Conservation (phyloP, 2,329 filamentous ascomycete genomes). For the Fusarium tricinctum region DNA sequence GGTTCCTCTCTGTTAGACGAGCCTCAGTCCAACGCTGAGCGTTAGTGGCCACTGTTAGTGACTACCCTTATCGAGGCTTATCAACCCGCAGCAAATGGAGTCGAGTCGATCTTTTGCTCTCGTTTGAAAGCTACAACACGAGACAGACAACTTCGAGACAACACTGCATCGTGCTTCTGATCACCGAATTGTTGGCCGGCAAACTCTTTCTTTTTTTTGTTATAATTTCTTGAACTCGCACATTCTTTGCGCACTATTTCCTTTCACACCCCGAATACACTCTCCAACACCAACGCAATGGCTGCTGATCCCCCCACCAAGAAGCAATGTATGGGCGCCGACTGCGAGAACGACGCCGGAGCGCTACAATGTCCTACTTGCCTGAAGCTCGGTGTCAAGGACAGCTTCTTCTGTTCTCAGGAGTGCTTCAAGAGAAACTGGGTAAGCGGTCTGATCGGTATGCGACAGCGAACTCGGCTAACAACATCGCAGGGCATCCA, state of each 20-base stretch:
- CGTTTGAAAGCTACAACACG: conserved; percentile 45
- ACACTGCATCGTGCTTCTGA: conserved; percentile 12
- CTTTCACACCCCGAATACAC: neutral
- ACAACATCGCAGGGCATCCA: conserved; percentile 74
- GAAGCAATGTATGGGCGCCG: conserved; percentile 82
- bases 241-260: conserved; percentile 1
- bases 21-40: conserved; percentile 1
- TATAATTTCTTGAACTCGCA: neutral
- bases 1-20: conserved; percentile 12
- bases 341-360: conserved; percentile 89
- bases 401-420: conserved; percentile 97
- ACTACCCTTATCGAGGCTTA: conserved; percentile 40
- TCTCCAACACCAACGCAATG: conserved; percentile 55
- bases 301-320: conserved; percentile 65
- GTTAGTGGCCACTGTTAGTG: conserved; percentile 22
- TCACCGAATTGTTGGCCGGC: conserved; percentile 8
- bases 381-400: conserved; percentile 86
- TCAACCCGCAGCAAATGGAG: conserved; percentile 29
- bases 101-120: conserved; percentile 41
- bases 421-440: conserved; percentile 99
- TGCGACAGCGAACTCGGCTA: conserved; percentile 35
- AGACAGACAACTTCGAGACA: conserved; percentile 17
- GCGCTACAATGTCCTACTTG: conserved; percentile 94
- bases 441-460: conserved; percentile 69
- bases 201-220: neutral